A percentile compares a stretch with the other conserved stretches of the same genome.
Evolutionary conservation across 2,329 filamentous ascomycete species (phyloP).

Genomic region (Epichloe uncinata): DNA sequence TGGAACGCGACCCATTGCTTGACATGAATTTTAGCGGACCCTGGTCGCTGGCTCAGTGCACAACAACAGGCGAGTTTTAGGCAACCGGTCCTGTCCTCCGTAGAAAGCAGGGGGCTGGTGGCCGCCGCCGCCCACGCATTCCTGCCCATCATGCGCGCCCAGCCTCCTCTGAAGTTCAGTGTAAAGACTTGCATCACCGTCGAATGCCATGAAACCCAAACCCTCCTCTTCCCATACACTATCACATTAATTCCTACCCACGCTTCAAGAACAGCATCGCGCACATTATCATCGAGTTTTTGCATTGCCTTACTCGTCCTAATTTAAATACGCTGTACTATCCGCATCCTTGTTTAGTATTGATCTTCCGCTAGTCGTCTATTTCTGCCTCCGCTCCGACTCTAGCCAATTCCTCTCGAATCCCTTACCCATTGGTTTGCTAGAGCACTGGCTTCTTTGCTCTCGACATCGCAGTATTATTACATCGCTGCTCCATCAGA

Average conservation of each 20-base stretch:
- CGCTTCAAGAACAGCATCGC: neutral
- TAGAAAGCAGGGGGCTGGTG: slow-evolving; percentile 10
- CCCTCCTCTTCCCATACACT: slow-evolving; percentile 10
- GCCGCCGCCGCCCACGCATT: slow-evolving; percentile 6
- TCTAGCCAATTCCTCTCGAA: neutral
- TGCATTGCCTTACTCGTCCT: slow-evolving; percentile 1
- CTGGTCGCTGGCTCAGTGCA: neutral
- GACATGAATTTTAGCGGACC: neutral
- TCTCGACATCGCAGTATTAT: slow-evolving; percentile 7
- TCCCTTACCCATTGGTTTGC: slow-evolving; percentile 2
- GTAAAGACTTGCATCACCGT: slow-evolving; percentile 6
- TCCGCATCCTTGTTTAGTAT: slow-evolving; percentile 4
- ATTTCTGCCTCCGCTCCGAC: neutral
- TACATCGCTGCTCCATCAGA: neutral
- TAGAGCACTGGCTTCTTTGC: slow-evolving; percentile 7
- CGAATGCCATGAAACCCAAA: slow-evolving; percentile 8
- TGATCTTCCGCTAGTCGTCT: neutral
- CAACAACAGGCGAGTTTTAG: neutral
- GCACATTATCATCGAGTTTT: neutral
- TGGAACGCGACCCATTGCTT: neutral
- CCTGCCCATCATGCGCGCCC: slow-evolving; percentile 7
- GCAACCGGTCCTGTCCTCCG: neutral
- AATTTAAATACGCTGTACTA: neutral
- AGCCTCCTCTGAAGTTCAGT: slow-evolving; percentile 8
- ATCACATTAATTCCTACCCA: slow-evolving; percentile 1